Percentiles rank a stretch among this genome's conserved stretches.
These are phyloP conservation scores for Annulohypoxylon moriforme DNA, from an alignment of 495 filamentous ascomycete genomes.

Conservation along the genomic window DNA sequence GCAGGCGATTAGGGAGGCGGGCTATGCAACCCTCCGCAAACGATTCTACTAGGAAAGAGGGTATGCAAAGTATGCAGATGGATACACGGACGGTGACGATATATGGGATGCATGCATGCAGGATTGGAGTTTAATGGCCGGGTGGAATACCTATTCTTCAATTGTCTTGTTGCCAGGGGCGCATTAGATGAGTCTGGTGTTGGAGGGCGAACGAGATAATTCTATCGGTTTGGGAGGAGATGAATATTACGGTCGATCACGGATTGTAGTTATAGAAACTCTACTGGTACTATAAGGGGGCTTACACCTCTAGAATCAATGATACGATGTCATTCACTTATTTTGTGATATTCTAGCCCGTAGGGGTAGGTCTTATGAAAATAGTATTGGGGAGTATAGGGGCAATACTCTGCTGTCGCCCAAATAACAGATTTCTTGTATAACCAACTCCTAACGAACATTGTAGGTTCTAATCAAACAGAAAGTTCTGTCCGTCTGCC, in stretches of 20 bases:
- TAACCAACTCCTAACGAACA: too few relatives aligned
- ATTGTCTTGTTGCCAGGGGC: constrained; percentile 21
- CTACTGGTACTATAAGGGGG: not conserved
- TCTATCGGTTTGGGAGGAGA: constrained; percentile 4
- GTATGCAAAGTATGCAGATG: constrained; percentile 10
- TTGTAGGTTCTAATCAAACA: not conserved
- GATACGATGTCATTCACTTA: constrained; percentile 31
- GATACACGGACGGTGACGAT: constrained; percentile 14
- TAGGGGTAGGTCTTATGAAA: not conserved
- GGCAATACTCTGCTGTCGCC: not conserved
- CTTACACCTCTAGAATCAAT: constrained; percentile 13
- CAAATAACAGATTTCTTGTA: not conserved
- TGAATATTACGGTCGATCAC: constrained; percentile 12
- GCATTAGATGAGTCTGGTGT: constrained; percentile 38
- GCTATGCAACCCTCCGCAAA: constrained; percentile 10
- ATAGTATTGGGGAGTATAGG: not conserved
- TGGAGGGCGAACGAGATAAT: constrained; percentile 21
- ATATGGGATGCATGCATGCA: constrained; percentile 35
- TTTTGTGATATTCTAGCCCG: not conserved
- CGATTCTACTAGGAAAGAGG: not conserved
- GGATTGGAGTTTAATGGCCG: constrained; percentile 35
- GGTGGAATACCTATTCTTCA: constrained; percentile 32
- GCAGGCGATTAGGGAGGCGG: constrained; percentile 39
- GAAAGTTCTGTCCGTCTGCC: not conserved
- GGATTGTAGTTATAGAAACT: constrained; percentile 36